Conservation (phyloP, 176 grass and related monocot genomes). For the Triticum turgidum region DNA sequence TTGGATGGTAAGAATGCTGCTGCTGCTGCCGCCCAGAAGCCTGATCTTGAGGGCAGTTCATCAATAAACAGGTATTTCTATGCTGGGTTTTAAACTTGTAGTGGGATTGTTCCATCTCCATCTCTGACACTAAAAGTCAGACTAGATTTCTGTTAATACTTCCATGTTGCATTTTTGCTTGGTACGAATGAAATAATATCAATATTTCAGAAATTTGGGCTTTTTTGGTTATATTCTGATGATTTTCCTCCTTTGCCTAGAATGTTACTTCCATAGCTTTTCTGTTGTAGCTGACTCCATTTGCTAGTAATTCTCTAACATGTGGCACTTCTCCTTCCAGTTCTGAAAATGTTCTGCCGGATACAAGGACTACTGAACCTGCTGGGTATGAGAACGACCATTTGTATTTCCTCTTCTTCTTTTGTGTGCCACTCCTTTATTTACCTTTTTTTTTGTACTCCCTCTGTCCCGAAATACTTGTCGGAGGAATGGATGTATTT, state of each 20-base stretch:
- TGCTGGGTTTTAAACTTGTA: background rate
- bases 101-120: background rate
- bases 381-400: slow-evolving; percentile 46
- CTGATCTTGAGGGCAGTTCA: slow-evolving; percentile 46
- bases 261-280: background rate
- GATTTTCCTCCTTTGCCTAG: background rate
- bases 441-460: background rate
- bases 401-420: background rate
- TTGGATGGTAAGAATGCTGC: slow-evolving; percentile 39
- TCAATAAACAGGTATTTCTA: slow-evolving; percentile 42
- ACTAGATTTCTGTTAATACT: background rate
- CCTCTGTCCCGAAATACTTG: too few species aligned
- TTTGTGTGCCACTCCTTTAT: background rate
- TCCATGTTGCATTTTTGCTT: background rate
- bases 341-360: slow-evolving; percentile 22
- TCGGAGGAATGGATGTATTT: too few species aligned
- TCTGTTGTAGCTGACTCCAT: background rate
- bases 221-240: slow-evolving; percentile 12
- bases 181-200: slow-evolving; percentile 1
- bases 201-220: background rate
- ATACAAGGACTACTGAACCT: slow-evolving; percentile 38
- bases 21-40: slow-evolving; percentile 27
- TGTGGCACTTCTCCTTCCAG: slow-evolving; percentile 41
- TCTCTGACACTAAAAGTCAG: background rate
- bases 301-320: slow-evolving; percentile 18